phyloP scores from a whole-genome alignment of 495 filamentous ascomycete genomes.

The Amphirosellinia nigrospora region DNA sequence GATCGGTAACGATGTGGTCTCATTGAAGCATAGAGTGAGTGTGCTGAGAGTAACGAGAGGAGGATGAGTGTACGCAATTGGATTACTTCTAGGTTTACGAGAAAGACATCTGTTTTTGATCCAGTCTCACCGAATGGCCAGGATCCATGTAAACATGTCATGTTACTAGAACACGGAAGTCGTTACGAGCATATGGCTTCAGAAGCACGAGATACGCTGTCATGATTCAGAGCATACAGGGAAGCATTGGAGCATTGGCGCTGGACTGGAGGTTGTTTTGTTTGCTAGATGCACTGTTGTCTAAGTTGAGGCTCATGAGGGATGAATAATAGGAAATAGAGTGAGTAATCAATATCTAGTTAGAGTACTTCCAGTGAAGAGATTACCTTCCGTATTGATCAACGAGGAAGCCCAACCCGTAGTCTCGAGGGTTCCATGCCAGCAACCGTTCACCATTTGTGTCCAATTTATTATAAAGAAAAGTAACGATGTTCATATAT shows the following conservation, averaged over 20 bases:
- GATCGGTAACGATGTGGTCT: conserved; percentile 27
- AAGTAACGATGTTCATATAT: too few relatives aligned
- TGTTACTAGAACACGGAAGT: not conserved
- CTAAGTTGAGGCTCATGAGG: not conserved
- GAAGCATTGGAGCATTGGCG: not conserved
- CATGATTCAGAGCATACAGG: not conserved
- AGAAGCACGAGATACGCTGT: not conserved
- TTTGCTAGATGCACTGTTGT: not conserved
- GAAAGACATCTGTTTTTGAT: not conserved
- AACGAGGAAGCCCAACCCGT: too few relatives aligned
- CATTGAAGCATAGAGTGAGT: not conserved
- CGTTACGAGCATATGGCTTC: not conserved
- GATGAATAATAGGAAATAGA: not conserved
- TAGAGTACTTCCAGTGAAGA: too few relatives aligned
- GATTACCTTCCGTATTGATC: too few relatives aligned
- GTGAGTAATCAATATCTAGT: too few relatives aligned
- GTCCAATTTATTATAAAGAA: too few relatives aligned
- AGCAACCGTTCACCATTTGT: too few relatives aligned
- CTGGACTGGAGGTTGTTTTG: not conserved
- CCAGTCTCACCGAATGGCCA: too few relatives aligned
- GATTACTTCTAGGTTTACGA: not conserved
- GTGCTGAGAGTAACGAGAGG: not conserved
- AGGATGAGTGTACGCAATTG: not conserved
- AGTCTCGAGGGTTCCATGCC: too few relatives aligned
- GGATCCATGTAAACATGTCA: too few relatives aligned